These are phyloP conservation scores for Mycosphaerella sp. DNA, from an alignment of 2,329 filamentous ascomycete genomes.

Conservation along the genomic window DNA sequence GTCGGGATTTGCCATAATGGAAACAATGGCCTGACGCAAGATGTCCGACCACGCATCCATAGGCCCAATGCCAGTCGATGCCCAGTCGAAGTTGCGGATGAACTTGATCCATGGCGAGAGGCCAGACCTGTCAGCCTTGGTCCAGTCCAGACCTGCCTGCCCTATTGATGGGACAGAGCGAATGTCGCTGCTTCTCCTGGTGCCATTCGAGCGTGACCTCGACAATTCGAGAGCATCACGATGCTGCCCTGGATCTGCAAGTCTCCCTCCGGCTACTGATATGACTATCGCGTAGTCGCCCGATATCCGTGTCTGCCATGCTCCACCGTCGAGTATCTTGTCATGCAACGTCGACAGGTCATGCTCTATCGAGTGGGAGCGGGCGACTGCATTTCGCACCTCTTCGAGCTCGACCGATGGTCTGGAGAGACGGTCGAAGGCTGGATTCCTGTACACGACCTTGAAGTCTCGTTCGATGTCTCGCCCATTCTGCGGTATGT, in stretches of 20 bases:
- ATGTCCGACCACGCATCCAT: slow-evolving; percentile 26
- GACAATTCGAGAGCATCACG: not conserved
- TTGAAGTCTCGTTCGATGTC: slow-evolving; percentile 1
- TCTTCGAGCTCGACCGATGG: slow-evolving; percentile 7
- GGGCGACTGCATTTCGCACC: slow-evolving; percentile 6
- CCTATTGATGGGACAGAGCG: not conserved
- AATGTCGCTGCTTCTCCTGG: not conserved
- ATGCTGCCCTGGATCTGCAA: not conserved
- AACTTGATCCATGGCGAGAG: slow-evolving; percentile 24
- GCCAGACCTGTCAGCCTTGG: slow-evolving; percentile 17
- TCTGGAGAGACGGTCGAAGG: slow-evolving; percentile 11
- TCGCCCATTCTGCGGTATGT: not conserved
- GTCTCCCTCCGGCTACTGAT: not conserved
- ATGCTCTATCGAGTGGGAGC: not conserved
- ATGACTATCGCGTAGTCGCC: slow-evolving; percentile 12
- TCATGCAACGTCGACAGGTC: slow-evolving; percentile 11
- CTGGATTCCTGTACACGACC: slow-evolving; percentile 15
- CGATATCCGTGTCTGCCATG: slow-evolving; percentile 17
- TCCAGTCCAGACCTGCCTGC: slow-evolving; percentile 26
- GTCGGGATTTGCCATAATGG: slow-evolving; percentile 29
- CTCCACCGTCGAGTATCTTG: slow-evolving; percentile 8
- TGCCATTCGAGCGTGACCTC: not conserved
- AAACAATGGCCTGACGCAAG: slow-evolving; percentile 23
- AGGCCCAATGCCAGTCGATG: slow-evolving; percentile 25
- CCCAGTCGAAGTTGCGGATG: slow-evolving; percentile 29